These are phyloP conservation scores for Chlorella sp. DNA, from an alignment of 139 green algal species.

Conservation along the genomic window DNA sequence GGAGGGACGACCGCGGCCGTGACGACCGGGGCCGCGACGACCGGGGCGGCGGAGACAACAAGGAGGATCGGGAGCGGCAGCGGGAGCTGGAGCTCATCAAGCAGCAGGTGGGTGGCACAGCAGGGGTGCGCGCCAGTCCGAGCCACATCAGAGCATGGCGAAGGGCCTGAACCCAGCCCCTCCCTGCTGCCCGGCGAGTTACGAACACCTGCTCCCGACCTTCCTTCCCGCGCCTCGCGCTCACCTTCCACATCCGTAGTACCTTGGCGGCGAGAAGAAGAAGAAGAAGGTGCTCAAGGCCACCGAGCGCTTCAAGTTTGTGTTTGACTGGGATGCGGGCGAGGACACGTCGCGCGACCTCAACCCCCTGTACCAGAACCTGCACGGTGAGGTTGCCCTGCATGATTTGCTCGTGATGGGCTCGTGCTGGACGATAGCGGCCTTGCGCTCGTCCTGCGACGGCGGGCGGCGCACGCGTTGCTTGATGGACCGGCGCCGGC, in stretches of 20 bases:
- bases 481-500: background rate
- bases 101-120: constrained; percentile 91
- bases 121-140: too few species aligned
- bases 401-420: background rate
- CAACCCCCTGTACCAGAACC: constrained; percentile 91
- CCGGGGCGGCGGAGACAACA: background rate
- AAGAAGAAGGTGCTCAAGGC: constrained; percentile 67
- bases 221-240: too few species aligned
- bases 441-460: background rate
- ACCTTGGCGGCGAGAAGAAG: constrained; percentile 20
- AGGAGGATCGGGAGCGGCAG: constrained; percentile 76
- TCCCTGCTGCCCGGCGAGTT: too few species aligned
- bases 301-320: constrained; percentile 93
- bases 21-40: background rate
- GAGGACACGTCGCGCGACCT: constrained; percentile 94
- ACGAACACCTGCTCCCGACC: too few species aligned
- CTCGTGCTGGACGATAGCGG: background rate
- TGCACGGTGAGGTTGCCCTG: constrained; percentile 54
- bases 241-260: background rate
- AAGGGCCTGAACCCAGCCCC: too few species aligned
- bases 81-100: constrained; percentile 91
- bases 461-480: background rate
- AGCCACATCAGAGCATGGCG: too few species aligned
- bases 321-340: constrained; percentile 96
- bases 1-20: background rate